Evolutionary conservation across 2,329 filamentous ascomycete genomes (phyloP).

Genomic region (Escovopsis sp.): DNA sequence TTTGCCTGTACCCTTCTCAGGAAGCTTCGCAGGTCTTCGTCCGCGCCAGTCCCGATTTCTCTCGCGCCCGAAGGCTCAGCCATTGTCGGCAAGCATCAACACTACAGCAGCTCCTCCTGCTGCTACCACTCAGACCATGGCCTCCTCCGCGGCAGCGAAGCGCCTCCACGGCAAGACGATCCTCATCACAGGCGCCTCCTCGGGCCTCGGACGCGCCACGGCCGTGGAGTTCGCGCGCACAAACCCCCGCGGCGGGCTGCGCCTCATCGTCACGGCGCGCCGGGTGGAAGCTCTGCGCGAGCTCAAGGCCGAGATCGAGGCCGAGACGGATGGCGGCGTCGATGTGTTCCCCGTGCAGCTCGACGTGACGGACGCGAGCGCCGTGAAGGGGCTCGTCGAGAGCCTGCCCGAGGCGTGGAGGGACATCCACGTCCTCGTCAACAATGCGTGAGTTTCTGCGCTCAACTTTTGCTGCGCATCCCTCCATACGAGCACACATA

Average conservation of each 20-base stretch:
- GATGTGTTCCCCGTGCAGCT: constrained; percentile 71
- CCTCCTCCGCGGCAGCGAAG: constrained; percentile 52
- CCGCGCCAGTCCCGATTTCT: no score
- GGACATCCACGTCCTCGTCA: constrained; percentile 78
- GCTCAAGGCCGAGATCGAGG: constrained; percentile 59
- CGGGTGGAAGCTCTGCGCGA: constrained; percentile 64
- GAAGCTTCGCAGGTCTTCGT: no score
- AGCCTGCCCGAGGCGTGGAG: constrained; percentile 67
- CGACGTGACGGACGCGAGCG: constrained; percentile 68
- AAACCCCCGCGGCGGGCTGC: constrained; percentile 59
- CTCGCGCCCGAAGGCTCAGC: constrained; percentile 1
- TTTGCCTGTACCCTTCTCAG: no score
- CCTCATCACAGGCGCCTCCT: constrained; percentile 80
- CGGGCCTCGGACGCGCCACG: constrained; percentile 70
- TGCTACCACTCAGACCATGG: constrained; percentile 20
- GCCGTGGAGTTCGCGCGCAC: constrained; percentile 91
- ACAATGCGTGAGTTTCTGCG: constrained; percentile 66
- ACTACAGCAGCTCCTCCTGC: constrained; percentile 3
- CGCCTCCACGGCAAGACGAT: constrained; percentile 90
- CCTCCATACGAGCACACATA: no score
- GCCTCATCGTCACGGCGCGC: constrained; percentile 78
- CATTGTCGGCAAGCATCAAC: neutral
- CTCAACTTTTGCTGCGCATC: neutral
- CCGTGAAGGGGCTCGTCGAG: constrained; percentile 57
- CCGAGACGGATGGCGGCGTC: constrained; percentile 64